Conservation (phyloP, 768 basidiomycete genomes). For the Lactifluus rugatus region DNA sequence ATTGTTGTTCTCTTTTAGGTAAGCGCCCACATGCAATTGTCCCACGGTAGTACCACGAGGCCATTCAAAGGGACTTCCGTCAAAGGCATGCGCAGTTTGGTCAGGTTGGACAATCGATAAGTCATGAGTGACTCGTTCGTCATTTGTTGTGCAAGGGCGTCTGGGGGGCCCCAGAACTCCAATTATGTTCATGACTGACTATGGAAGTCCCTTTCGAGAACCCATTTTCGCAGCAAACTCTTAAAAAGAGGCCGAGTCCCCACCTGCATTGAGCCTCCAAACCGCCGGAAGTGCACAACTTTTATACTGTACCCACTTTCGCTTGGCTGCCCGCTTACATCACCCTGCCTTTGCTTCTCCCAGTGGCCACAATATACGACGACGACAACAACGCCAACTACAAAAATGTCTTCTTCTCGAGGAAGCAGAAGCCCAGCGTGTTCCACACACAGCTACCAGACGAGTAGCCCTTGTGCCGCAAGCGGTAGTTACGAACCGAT, state of each 20-base stretch:
- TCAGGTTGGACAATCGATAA: not conserved
- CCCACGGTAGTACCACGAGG: not conserved
- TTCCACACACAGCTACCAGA: not conserved
- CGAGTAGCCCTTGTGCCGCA: not conserved
- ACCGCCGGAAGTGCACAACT: not conserved
- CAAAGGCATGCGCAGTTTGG: conserved; percentile 4
- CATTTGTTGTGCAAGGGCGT: conserved; percentile 6
- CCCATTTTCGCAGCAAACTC: not conserved
- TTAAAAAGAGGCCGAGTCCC: not conserved
- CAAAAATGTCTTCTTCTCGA: not conserved
- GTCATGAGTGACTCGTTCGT: not conserved
- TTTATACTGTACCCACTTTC: not conserved
- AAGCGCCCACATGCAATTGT: not conserved
- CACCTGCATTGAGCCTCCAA: not conserved
- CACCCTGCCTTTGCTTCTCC: not conserved
- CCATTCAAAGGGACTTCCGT: conserved; percentile 13
- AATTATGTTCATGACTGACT: conserved; percentile 4
- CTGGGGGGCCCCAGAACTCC: not conserved
- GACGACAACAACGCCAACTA: not conserved
- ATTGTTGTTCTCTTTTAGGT: conserved; percentile 13
- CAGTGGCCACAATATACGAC: not conserved
- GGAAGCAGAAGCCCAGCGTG: not conserved
- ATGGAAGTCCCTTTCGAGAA: not conserved
- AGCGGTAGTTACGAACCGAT: not conserved
- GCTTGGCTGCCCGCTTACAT: not conserved